Base-by-base conservation (phyloP, 768 basidiomycete genomes). In the Sporobolomyces phaffii region DNA sequence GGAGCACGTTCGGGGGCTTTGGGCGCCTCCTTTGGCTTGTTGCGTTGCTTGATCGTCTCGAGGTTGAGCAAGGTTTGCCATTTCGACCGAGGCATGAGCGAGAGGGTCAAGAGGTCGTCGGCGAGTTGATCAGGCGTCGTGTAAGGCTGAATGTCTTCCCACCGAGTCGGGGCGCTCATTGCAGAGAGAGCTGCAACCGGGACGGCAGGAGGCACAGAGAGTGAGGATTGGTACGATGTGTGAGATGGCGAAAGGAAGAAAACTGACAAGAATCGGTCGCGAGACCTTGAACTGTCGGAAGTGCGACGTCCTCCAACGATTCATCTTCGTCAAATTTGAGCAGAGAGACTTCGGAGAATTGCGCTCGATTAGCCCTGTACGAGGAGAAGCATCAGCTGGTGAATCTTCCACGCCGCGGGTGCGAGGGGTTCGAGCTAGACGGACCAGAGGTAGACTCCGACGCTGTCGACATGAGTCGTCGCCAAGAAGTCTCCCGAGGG, bases 41-140 rank as follows among this genome's bases (percentile, higher is more conserved):
- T 98, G 60, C 96, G 86, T 83, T 89, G 87, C 88, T 90, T 87
- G 68, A 98, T 98, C 34, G 91, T 86, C 72, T 98, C 96, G 22
- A 99, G 81, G 75, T 96, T 96, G 63, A 99, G 82, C n/a, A 99
- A 79, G 0, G 96, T 93, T 78, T 96, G 91, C 96, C 96, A 99
- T 73, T 89, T 83, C 18, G 91, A 86, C 43, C 93, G 86, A 20
- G 96, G 96, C 44, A 98, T 82, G 28, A 93, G 81, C 9, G 94
- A 93, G 24, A 99, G 80, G 1, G 96, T 98, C 56, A 98, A 83
- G n/a, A 99, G 83, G 22, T 91, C 90, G 56, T 87, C 89, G 60
- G 88, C 87, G 9, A 98, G 80, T 76, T 94, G 90, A 31, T 87
- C 84, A n/a, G 90, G 91, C 9, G 90, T 90, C 78, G 70, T 72